Evolutionary conservation across 1,284 basidiomycete genomes (phyloP).

Genomic region (Coniferiporia sulphurascens): DNA sequence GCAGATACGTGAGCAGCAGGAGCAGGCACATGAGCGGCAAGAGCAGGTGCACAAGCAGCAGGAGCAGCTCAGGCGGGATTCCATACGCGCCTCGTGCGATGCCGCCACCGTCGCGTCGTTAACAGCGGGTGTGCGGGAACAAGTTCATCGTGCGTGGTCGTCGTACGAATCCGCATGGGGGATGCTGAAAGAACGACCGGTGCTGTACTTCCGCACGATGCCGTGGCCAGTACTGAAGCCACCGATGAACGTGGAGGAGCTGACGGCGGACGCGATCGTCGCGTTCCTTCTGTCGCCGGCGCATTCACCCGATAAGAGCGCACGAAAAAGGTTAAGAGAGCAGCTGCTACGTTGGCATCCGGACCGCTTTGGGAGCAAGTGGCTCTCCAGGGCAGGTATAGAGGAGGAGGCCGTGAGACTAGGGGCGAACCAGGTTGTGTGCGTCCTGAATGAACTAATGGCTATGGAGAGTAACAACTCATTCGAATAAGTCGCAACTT

Average conservation of each 20-base stretch:
- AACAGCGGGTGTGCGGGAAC: conserved; percentile 42
- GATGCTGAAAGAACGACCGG: conserved; percentile 31
- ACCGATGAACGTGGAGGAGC: conserved; percentile 50
- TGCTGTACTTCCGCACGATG: conserved; percentile 29
- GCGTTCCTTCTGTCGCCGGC: conserved; percentile 53
- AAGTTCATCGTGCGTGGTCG: conserved; percentile 48
- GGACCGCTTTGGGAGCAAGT: conserved; percentile 38
- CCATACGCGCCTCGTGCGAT: conserved; percentile 41
- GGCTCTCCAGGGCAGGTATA: conserved; percentile 39
- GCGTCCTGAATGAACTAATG: conserved; percentile 51
- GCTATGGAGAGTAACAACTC: conserved; percentile 7
- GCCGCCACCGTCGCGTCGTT: conserved; percentile 37
- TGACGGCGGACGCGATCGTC: conserved; percentile 48
- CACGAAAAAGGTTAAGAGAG: conserved; percentile 34
- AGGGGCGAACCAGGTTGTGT: conserved; percentile 40
- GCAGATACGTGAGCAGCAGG: too few species aligned
- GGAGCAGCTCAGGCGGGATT: conserved; percentile 54
- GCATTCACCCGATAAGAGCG: conserved; percentile 26
- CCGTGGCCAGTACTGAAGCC: conserved; percentile 67
- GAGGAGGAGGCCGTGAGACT: conserved; percentile 40
- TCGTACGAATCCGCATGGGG: conserved; percentile 56
- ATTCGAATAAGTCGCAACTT: not conserved
- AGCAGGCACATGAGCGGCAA: too few species aligned
- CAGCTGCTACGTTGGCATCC: conserved; percentile 44
- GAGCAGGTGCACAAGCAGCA: too few species aligned